A percentile compares a stretch with the other conserved stretches of the same genome.
Conservation (phyloP, 129 eudicot species). For the Glebionis coronaria region DNA sequence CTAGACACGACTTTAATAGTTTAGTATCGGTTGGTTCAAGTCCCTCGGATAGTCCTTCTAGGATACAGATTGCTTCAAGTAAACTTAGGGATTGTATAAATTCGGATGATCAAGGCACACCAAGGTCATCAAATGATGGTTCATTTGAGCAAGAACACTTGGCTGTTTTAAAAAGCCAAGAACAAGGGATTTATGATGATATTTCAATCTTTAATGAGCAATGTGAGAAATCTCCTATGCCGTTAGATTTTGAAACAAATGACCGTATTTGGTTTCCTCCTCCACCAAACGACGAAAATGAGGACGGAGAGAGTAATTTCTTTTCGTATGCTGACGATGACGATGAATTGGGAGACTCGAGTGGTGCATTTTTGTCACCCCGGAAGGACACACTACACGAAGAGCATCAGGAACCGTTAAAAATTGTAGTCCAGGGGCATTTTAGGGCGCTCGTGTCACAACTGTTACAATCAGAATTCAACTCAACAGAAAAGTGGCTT, state of each 20-base stretch:
- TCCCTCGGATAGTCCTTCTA: constrained; percentile 91
- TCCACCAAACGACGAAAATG: constrained; percentile 53
- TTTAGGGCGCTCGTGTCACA: constrained; percentile 93
- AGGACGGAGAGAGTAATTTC: constrained; percentile 42
- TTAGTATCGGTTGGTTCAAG: constrained; percentile 77
- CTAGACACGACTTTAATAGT: constrained; percentile 62
- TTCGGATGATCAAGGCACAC: constrained; percentile 52
- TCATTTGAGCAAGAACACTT: constrained; percentile 40
- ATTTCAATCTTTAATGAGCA: constrained; percentile 32
- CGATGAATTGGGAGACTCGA: constrained; percentile 54
- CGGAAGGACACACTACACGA: constrained; percentile 37
- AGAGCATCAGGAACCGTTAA: constrained; percentile 56
- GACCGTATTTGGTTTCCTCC: constrained; percentile 91
- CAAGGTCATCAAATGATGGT: constrained; percentile 50
- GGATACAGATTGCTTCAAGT: constrained; percentile 54
- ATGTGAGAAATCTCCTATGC: constrained; percentile 36
- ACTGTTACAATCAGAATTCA: constrained; percentile 68
- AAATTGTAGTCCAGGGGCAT: constrained; percentile 66
- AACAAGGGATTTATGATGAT: constrained; percentile 45
- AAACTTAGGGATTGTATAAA: constrained; percentile 63
- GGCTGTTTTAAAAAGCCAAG: constrained; percentile 53
- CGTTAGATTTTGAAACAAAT: constrained; percentile 74
- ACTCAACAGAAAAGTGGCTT: constrained; percentile 64
- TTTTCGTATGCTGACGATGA: constrained; percentile 68
- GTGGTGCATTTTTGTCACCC: constrained; percentile 38